Evolutionary conservation across 2,329 filamentous ascomycete genomes (phyloP), one percentile per base, ranked within the genome.

Genomic region (Albophoma yamanashiensis): DNA sequence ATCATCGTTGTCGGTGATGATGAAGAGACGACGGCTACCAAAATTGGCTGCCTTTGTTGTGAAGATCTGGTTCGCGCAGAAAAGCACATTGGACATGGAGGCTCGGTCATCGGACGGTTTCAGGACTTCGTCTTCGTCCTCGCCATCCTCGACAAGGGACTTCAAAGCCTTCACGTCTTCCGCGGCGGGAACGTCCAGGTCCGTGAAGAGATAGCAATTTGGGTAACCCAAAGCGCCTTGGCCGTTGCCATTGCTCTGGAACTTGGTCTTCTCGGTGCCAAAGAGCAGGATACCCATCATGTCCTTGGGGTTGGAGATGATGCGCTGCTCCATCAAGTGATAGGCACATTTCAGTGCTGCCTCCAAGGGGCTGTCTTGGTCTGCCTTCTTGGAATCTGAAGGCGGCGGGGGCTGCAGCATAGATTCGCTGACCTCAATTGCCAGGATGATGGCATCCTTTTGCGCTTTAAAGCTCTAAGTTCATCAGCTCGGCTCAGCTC

Each of bases 361-460:
- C 58, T 88, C 82, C 0, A 91, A 81, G 4, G 93, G 86, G 53
- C 89, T 92, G 68, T 93, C 90, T 60, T 80, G 85, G 64, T 90
- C 88, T 52, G 86, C 84, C 72, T 92, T 93, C 75, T 90, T 96
- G 57, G 86, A 82, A 62, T 83, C 80, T 8, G 81, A 81, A 3
- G 80, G 76, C 3, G 85, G 82, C 27, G 90, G 90, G 50, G 78
- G 77, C 65, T 78, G 77, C 63, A 97, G 78, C 93, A 97, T 99
- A 0, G 91, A 92, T 43, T 85, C 76, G 79, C 89, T 97, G 70
- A 97, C 82, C 68, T 97, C 89, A 68, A 99, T 96, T 17, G 92
- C 93, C 71, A 99, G 93, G 31, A 99, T 81, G n/a, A 97, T 84
- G n/a, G 94, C 94, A 85, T 99, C 94, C 76, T 96, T 97, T 70